phyloP scores from a whole-genome alignment of 768 basidiomycete species.

The Xerocomus spinulosus region DNA sequence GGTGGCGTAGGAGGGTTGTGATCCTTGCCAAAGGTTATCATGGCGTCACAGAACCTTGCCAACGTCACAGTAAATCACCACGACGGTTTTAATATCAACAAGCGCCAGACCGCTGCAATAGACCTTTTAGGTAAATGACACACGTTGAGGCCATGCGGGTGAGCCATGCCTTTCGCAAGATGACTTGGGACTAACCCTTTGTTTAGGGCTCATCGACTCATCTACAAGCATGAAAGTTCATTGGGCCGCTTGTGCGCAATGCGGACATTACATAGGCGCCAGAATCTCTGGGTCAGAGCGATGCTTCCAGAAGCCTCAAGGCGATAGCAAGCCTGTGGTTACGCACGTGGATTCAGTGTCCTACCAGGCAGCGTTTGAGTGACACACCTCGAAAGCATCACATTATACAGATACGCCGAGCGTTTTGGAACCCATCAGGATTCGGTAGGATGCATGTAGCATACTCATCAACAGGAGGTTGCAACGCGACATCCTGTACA shows the following conservation, averaged over 20 bases:
- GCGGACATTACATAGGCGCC: background rate
- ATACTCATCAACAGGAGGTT: slow-evolving; percentile 5
- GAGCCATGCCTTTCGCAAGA: too few species aligned
- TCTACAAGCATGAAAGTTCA: too few species aligned
- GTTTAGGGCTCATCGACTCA: too few species aligned
- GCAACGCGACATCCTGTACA: background rate
- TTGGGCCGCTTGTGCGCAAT: too few species aligned
- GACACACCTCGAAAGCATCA: background rate
- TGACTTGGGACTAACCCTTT: too few species aligned
- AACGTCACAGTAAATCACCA: too few species aligned
- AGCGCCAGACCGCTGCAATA: background rate
- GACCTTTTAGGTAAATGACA: too few species aligned
- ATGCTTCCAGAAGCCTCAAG: slow-evolving; percentile 6
- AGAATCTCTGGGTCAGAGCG: background rate
- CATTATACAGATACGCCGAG: slow-evolving; percentile 8
- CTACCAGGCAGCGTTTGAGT: background rate
- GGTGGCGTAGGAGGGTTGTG: slow-evolving; percentile 3
- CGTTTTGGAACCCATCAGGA: background rate
- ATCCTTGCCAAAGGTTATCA: too few species aligned
- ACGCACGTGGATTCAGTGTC: background rate
- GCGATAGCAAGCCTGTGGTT: background rate
- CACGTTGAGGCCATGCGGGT: too few species aligned
- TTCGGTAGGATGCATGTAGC: background rate
- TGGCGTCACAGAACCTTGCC: too few species aligned
- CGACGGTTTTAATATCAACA: background rate